Base-by-base conservation (phyloP, 169 alveolate species). In the Eimeria falciformis region DNA sequence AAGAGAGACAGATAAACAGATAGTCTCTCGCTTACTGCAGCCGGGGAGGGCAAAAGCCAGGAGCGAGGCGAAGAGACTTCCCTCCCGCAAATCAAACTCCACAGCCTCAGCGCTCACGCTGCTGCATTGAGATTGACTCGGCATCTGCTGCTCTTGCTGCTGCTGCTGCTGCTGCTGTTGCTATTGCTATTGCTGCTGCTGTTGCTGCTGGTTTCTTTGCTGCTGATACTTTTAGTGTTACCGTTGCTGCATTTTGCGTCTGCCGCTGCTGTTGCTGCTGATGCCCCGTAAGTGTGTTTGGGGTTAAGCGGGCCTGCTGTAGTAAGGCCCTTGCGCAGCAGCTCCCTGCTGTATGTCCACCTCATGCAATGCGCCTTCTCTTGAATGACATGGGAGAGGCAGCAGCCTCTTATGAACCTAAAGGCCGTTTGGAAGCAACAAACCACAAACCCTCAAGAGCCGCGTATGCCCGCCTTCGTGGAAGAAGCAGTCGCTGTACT, bases 31-130 rank as follows among this genome's bases (percentile, higher is more conserved):
- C 37, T 29, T 62, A 29, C 73, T 62, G 73, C 73, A 18, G 73
- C 71, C 25, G 73, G 12, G 73, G 2, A 1, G 46, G 73, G 73
- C 73, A n/a, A 14, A 62, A 9, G 73, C 73, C n/a, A 62, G 25
- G 17, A 62, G 25, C 37, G 73, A 62, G 1, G 73, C 73, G n/a
- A 62, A 62, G 33, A 62, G 25, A n/a, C 73, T 29, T 12, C 73
- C 73, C 14, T 62, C 73, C 25, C 73, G 17, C 12, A 62, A 29
- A n/a, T 62, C 73, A 62, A 62, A 62, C 46, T 62, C 73, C 12
- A 62, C 29, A 14, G 73, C 73, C 73, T 62, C 73, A 62, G 73
- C 73, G 29, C 73, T 62, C 33, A 62, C 73, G 29, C 73, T n/a
- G 73, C 73, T 62, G 73, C 73, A 62, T n/a, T 62, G 73, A n/a